Evolutionary conservation across 345 rosid genomes (phyloP).

Genomic region (Eucalyptus tenuipes): DNA sequence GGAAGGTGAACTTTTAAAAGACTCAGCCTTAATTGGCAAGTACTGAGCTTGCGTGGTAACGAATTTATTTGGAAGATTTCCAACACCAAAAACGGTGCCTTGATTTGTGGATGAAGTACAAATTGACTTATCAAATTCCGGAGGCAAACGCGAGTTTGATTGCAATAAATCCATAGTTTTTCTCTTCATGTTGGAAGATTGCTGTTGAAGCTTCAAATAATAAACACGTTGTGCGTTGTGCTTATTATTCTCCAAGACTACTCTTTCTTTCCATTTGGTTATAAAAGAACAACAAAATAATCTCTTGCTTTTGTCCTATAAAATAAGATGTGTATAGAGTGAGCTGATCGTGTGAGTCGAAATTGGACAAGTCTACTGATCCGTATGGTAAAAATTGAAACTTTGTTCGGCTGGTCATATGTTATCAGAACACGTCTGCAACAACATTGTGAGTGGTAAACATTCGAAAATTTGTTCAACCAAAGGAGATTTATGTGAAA

Average conservation of each 20-base stretch:
- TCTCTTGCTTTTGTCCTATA: too few species aligned
- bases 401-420: background rate
- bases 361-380: background rate
- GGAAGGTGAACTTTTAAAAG: background rate
- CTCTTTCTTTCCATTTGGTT: background rate
- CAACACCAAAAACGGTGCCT: background rate
- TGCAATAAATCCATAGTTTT: background rate
- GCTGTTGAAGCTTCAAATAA: background rate
- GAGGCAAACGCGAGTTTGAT: background rate
- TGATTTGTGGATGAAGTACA: background rate
- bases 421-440: accelerated
- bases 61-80: background rate
- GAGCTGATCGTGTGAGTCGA: too few species aligned
- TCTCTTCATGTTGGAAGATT: background rate
- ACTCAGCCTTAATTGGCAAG: background rate
- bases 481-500: too few species aligned
- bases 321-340: too few species aligned
- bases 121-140: background rate
- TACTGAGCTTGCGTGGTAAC: background rate
- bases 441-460: too few species aligned
- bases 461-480: too few species aligned
- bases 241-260: background rate
- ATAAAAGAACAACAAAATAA: too few species aligned
- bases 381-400: accelerated
- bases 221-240: accelerated